phyloP scores from a whole-genome alignment of 2,329 filamentous ascomycete species.

The Penicillium sp. region DNA sequence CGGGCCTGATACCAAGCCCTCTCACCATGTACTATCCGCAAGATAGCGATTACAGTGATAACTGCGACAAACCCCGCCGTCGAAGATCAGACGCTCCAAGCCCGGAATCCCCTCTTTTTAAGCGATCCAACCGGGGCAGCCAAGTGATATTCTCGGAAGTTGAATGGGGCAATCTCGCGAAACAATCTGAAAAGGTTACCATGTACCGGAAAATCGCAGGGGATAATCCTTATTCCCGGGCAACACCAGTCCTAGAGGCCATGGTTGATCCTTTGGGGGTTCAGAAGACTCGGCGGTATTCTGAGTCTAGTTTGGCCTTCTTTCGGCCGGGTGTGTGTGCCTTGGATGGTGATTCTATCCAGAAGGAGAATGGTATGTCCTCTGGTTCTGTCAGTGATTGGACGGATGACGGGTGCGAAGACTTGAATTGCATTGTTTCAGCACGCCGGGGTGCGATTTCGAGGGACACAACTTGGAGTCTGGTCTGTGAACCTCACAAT shows the following conservation, averaged over 20 bases:
- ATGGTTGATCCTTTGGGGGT: constrained; percentile 4
- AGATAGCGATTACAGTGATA: neutral
- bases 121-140: neutral
- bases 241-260: constrained; percentile 1
- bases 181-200: neutral
- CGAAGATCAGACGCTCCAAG: constrained; percentile 8
- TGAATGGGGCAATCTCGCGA: neutral
- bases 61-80: neutral
- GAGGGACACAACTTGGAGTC: constrained; percentile 25
- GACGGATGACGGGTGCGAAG: constrained; percentile 21
- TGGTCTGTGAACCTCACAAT: constrained; percentile 20
- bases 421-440: neutral
- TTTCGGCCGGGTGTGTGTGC: neutral
- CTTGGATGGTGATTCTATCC: neutral
- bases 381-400: constrained; percentile 17
- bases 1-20: neutral
- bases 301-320: neutral
- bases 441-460: neutral
- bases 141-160: neutral
- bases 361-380: neutral
- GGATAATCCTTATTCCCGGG: constrained; percentile 10
- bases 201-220: constrained; percentile 6
- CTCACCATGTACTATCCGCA: neutral
- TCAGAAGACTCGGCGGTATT: neutral
- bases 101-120: neutral